phyloP scores from a whole-genome alignment of 108 stramenopile genomes.

The Discostella stelligeroides region DNA sequence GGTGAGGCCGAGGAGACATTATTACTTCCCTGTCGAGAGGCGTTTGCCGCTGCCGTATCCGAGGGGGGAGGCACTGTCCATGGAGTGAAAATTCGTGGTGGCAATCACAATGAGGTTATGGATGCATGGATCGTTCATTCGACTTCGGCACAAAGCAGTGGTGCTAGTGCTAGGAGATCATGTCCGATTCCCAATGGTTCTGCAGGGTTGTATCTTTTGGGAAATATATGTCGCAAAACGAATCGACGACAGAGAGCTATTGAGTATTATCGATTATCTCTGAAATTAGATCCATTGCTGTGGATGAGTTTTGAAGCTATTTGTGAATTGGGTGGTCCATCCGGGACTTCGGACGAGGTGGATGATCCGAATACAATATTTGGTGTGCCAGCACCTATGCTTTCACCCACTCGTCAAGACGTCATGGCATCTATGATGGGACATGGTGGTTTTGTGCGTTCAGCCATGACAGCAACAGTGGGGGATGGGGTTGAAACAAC shows the following conservation, averaged over 20 bases:
- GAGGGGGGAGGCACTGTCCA: conserved; percentile 2
- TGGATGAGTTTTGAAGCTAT: conserved; percentile 85
- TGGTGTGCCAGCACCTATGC: conserved; percentile 57
- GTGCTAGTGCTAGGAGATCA: conserved; percentile 24
- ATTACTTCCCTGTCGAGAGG: conserved; percentile 42
- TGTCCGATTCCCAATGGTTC: conserved; percentile 90
- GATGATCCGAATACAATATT: conserved; percentile 73
- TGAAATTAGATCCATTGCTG: conserved; percentile 84
- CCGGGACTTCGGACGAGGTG: conserved; percentile 25
- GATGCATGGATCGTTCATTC: conserved; percentile 71
- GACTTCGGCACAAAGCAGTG: conserved; percentile 1
- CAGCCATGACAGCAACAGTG: background rate
- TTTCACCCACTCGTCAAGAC: conserved; percentile 32
- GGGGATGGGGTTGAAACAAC: background rate
- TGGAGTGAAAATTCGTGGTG: conserved; percentile 11
- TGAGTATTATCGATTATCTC: conserved; percentile 74
- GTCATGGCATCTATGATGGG: background rate
- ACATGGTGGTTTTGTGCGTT: background rate
- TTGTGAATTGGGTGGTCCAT: conserved; percentile 75
- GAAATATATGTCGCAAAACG: conserved; percentile 75
- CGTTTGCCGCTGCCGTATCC: conserved; percentile 39
- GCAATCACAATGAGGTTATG: conserved; percentile 47
- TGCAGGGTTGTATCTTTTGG: conserved; percentile 83
- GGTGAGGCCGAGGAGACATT: conserved; percentile 80
- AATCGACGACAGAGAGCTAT: conserved; percentile 79